Percentiles rank a stretch among this genome's conserved stretches.
Conservation (phyloP, 2,329 filamentous ascomycete genomes). For the Emmonsia crescens region DNA sequence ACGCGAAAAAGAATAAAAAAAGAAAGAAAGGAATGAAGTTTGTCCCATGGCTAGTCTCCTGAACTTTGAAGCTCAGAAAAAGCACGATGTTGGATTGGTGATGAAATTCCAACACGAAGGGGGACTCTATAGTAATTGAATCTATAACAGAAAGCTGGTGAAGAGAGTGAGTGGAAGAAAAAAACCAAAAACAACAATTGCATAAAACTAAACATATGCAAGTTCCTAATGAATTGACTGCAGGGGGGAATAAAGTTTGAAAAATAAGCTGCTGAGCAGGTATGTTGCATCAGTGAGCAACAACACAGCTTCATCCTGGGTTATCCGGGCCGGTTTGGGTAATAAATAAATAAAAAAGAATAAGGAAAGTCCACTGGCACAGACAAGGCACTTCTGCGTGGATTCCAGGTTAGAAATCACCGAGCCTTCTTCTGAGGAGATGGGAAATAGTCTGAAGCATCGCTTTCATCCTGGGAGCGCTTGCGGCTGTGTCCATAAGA, state of each 20-base stretch:
- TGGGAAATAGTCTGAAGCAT: constrained; percentile 4
- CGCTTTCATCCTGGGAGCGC: constrained; percentile 6
- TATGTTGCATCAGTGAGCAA: background rate
- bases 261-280: background rate
- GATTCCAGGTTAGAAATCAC: background rate
- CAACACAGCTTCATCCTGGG: background rate
- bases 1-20: background rate
- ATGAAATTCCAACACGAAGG: background rate
- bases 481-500: constrained; percentile 5
- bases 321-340: background rate
- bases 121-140: background rate
- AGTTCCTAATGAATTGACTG: background rate
- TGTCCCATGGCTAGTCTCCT: background rate
- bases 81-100: background rate
- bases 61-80: background rate
- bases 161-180: background rate
- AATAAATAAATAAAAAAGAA: no score
- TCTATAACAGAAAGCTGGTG: background rate
- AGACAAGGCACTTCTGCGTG: background rate
- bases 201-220: background rate
- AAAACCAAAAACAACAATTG: background rate
- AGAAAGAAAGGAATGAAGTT: background rate
- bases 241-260: background rate
- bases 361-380: background rate
- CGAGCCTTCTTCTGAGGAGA: constrained; percentile 6